These are phyloP conservation scores for Garcia nutans DNA, from an alignment of 345 rosid species.

Conservation along the genomic window DNA sequence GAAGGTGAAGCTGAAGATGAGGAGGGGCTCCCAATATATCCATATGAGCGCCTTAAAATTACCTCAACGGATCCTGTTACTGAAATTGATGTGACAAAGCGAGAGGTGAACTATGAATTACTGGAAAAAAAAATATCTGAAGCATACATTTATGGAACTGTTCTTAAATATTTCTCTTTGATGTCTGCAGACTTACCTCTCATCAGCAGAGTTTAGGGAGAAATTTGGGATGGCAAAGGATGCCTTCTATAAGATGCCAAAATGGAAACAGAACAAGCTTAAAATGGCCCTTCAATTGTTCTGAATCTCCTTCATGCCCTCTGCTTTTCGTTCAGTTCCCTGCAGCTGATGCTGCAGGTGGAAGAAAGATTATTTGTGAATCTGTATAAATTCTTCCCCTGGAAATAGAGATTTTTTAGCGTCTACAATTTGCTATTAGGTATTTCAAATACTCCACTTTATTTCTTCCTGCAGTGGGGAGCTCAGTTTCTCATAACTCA, in stretches of 20 bases:
- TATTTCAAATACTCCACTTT: slow-evolving; percentile 17
- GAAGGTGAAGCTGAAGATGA: slow-evolving; percentile 95
- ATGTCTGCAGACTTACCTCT: slow-evolving; percentile 68
- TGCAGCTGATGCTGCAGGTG: slow-evolving; percentile 36
- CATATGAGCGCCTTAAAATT: slow-evolving; percentile 77
- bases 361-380: slow-evolving; percentile 35
- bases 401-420: background rate
- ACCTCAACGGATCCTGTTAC: slow-evolving; percentile 61
- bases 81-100: slow-evolving; percentile 89
- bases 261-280: slow-evolving; percentile 99
- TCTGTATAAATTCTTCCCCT: slow-evolving; percentile 27
- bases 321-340: slow-evolving; percentile 29
- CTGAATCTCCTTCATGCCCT: slow-evolving; percentile 40
- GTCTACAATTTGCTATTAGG: background rate
- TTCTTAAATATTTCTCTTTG: slow-evolving; percentile 11
- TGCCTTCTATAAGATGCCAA: slow-evolving; percentile 81
- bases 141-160: background rate
- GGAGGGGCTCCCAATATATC: slow-evolving; percentile 73
- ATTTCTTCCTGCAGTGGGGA: slow-evolving; percentile 36
- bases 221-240: slow-evolving; percentile 82
- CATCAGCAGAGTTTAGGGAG: slow-evolving; percentile 72
- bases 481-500: slow-evolving; percentile 32
- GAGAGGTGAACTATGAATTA: slow-evolving; percentile 62
- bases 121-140: background rate
- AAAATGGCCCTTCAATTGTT: slow-evolving; percentile 84